phyloP scores from a whole-genome alignment of 352 stramenopile species.

The Globisporangium apiculatum region DNA sequence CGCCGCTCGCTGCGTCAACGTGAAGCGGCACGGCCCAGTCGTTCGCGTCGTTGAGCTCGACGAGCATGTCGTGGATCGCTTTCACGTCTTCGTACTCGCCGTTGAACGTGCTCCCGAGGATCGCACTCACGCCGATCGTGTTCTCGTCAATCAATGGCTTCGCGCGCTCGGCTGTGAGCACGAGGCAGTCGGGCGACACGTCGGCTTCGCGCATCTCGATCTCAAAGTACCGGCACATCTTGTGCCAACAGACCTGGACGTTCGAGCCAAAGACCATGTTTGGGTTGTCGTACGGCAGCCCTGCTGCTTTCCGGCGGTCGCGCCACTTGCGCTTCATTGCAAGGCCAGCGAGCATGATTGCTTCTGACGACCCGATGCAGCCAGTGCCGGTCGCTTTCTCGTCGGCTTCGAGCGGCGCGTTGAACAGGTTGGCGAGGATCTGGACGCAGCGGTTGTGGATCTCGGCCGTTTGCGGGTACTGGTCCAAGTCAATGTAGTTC shows the following conservation, averaged over 20 bases:
- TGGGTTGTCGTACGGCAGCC: constrained; percentile 77
- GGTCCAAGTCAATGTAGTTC: constrained; percentile 92
- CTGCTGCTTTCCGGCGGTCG: constrained; percentile 70
- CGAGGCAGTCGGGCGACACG: constrained; percentile 78
- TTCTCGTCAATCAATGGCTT: constrained; percentile 85
- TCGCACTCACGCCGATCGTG: constrained; percentile 89
- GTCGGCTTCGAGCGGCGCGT: constrained; percentile 55
- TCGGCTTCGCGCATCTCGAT: constrained; percentile 86
- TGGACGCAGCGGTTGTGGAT: constrained; percentile 92
- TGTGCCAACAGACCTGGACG: constrained; percentile 92
- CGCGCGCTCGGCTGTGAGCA: constrained; percentile 79
- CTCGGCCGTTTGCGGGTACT: constrained; percentile 90
- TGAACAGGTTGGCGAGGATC: constrained; percentile 89
- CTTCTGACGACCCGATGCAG: constrained; percentile 90
- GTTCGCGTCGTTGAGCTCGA: constrained; percentile 78
- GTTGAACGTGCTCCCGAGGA: constrained; percentile 91
- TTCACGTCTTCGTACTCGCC: constrained; percentile 91
- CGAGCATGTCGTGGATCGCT: constrained; percentile 85
- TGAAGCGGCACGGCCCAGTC: constrained; percentile 85
- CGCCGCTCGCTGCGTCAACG: constrained; percentile 88
- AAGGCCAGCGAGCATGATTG: constrained; percentile 87
- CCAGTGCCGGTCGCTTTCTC: constrained; percentile 75
- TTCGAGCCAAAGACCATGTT: constrained; percentile 93
- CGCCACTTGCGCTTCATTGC: constrained; percentile 91
- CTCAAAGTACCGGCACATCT: constrained; percentile 94